phyloP scores from a whole-genome alignment of 2,329 filamentous ascomycete genomes.

The Diaporthe australafricana region DNA sequence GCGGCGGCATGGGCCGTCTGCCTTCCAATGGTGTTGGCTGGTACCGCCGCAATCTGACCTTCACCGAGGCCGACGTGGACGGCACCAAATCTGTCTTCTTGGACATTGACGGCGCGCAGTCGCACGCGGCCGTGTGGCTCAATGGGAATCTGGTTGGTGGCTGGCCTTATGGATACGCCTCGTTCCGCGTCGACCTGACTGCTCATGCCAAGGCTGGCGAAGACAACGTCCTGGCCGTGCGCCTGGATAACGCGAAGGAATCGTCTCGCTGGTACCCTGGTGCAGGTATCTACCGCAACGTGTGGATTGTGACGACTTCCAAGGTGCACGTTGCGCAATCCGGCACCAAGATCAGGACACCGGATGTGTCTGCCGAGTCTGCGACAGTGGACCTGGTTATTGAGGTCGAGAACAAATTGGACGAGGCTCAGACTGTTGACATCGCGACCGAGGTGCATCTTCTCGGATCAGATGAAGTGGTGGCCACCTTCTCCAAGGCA shows the following conservation, averaged over 20 bases:
- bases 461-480: slow-evolving; percentile 48
- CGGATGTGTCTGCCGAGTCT: slow-evolving; percentile 54
- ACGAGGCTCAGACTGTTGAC: slow-evolving; percentile 47
- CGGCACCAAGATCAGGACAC: slow-evolving; percentile 61
- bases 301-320: slow-evolving; percentile 63
- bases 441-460: slow-evolving; percentile 55
- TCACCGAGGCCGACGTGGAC: slow-evolving; percentile 46
- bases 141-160: slow-evolving; percentile 62
- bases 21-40: slow-evolving; percentile 64
- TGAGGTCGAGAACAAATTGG: slow-evolving; percentile 57
- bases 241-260: slow-evolving; percentile 60
- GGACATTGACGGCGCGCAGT: slow-evolving; percentile 64
- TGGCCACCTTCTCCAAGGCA: slow-evolving; percentile 49
- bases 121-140: slow-evolving; percentile 62
- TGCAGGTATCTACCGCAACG: slow-evolving; percentile 64
- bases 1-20: slow-evolving; percentile 55
- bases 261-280: slow-evolving; percentile 67
- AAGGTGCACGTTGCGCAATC: slow-evolving; percentile 60
- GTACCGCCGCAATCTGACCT: slow-evolving; percentile 57
- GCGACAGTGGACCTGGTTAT: slow-evolving; percentile 60
- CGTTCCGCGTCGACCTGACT: slow-evolving; percentile 63
- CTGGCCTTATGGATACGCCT: slow-evolving; percentile 64
- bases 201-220: slow-evolving; percentile 49
- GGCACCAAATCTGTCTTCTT: slow-evolving; percentile 53
- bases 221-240: slow-evolving; percentile 59